Conservation (phyloP, 495 filamentous ascomycete genomes). For the Penicillium soppii region DNA sequence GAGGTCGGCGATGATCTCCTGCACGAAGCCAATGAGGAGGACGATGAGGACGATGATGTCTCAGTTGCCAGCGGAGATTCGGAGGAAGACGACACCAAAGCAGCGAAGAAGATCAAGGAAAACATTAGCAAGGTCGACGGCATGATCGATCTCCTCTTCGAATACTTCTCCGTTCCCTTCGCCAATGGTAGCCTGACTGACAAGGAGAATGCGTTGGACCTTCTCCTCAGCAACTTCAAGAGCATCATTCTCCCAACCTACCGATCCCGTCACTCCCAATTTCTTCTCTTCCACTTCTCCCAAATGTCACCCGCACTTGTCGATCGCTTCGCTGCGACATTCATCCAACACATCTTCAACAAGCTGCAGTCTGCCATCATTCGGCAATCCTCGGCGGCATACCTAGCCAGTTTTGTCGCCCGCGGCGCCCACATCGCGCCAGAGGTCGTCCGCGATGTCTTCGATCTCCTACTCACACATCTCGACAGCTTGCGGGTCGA, state of each 20-base stretch:
- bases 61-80: constrained; percentile 44
- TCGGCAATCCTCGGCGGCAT: constrained; percentile 84
- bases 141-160: constrained; percentile 88
- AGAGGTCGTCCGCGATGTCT: constrained; percentile 73
- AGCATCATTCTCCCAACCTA: constrained; percentile 86
- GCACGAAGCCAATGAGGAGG: constrained; percentile 45
- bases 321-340: constrained; percentile 76
- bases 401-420: constrained; percentile 89
- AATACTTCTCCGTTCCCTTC: constrained; percentile 73
- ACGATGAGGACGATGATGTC: constrained; percentile 62
- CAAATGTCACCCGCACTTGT: constrained; percentile 72
- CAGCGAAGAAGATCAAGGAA: constrained; percentile 62
- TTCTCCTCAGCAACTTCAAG: constrained; percentile 77
- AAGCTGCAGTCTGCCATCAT: constrained; percentile 61
- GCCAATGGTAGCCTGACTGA: constrained; percentile 44
- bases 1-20: constrained; percentile 58
- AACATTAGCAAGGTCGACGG: constrained; percentile 90
- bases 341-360: constrained; percentile 67
- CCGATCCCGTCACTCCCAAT: constrained; percentile 82
- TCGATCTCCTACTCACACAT: constrained; percentile 69
- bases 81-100: constrained; percentile 46
- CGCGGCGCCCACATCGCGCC: constrained; percentile 76
- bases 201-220: constrained; percentile 58
- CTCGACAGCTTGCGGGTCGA: constrained; percentile 64
- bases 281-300: constrained; percentile 90